Evolutionary conservation across 768 basidiomycete genomes (phyloP).

Genomic region (Pisolithus orientalis): DNA sequence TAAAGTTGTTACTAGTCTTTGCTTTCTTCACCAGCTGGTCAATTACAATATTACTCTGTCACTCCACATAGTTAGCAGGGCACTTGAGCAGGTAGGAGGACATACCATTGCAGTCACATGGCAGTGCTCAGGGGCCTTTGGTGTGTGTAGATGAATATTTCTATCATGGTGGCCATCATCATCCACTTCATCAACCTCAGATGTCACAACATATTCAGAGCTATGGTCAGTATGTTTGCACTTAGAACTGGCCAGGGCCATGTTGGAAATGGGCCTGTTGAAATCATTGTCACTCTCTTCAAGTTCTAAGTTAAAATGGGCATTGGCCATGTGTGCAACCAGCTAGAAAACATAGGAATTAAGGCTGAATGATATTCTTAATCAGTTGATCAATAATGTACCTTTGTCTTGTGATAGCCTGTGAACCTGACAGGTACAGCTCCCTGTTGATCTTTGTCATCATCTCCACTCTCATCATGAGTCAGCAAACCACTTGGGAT

Average conservation of each 20-base stretch:
- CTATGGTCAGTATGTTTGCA: not conserved
- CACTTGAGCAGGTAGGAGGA: too few relatives aligned
- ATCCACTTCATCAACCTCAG: not conserved
- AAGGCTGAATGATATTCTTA: not conserved
- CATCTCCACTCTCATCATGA: too few relatives aligned
- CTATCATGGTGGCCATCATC: not conserved
- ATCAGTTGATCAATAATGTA: not conserved
- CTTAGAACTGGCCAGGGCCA: not conserved
- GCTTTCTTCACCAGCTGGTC: not conserved
- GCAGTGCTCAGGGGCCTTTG: not conserved
- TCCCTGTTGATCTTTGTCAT: not conserved
- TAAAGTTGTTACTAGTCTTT: not conserved
- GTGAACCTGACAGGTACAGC: not conserved
- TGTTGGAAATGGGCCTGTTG: not conserved
- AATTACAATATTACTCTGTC: not conserved
- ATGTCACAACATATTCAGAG: not conserved
- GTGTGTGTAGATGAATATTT: not conserved
- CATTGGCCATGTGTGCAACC: not conserved
- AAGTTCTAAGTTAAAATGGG: not conserved
- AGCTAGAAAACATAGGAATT: not conserved
- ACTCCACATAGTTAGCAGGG: not conserved
- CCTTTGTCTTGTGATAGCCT: not conserved
- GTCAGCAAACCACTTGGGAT: too few relatives aligned
- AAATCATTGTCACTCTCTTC: not conserved
- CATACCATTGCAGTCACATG: not conserved